A percentile compares a stretch with the other conserved stretches of the same genome.
Conservation (phyloP, 2,329 filamentous ascomycete genomes). For the Sclerotinia glacialis region DNA sequence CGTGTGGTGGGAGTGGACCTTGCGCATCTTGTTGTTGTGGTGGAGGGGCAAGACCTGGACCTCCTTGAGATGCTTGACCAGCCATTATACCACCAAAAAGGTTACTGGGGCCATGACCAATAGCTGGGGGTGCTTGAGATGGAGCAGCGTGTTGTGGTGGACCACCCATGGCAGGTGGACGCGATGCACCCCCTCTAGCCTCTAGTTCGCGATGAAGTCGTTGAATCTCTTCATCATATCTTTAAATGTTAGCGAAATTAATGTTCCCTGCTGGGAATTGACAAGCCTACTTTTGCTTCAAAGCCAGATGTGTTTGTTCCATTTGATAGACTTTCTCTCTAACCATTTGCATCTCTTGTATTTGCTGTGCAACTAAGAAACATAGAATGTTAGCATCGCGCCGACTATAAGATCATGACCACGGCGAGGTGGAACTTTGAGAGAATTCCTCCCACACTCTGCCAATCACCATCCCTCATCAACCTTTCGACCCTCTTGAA, state of each 20-base stretch:
- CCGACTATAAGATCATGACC: background rate
- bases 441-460: background rate
- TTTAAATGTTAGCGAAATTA: constrained; percentile 42
- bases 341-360: constrained; percentile 93
- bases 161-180: constrained; percentile 67
- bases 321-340: constrained; percentile 89
- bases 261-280: background rate
- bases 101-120: constrained; percentile 84
- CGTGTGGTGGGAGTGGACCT: constrained; percentile 21
- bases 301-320: constrained; percentile 81
- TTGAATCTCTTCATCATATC: constrained; percentile 89
- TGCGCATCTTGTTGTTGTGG: constrained; percentile 47
- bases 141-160: constrained; percentile 75
- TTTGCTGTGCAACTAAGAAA: constrained; percentile 74
- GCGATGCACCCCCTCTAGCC: constrained; percentile 59
- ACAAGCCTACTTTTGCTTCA: constrained; percentile 81
- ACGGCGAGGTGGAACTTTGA: background rate
- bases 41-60: constrained; percentile 77
- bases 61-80: constrained; percentile 76
- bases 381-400: constrained; percentile 9
- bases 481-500: background rate
- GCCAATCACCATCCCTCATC: background rate
- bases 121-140: constrained; percentile 76
- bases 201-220: constrained; percentile 86
- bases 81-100: constrained; percentile 96